phyloP scores from a whole-genome alignment of 768 basidiomycete species.

The Ephemerocybe angulata region DNA sequence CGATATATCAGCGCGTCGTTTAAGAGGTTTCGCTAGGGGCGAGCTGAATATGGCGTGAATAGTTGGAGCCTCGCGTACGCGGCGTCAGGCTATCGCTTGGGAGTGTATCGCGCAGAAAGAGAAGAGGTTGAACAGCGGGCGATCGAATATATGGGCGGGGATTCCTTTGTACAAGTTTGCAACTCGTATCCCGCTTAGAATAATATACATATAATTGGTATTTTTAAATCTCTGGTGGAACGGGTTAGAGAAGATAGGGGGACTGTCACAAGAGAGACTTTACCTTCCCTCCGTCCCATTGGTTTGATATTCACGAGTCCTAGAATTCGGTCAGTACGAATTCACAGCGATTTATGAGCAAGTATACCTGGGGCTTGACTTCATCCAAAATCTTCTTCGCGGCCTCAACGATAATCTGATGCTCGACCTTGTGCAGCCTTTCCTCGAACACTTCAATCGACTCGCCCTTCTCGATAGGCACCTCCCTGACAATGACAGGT shows the following conservation, averaged over 20 bases:
- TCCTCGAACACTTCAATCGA: constrained; percentile 66
- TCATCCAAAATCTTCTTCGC: constrained; percentile 67
- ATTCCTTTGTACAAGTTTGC: constrained; percentile 6
- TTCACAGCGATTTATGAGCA: too few relatives aligned
- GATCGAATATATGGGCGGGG: not conserved
- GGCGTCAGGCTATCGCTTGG: too few relatives aligned
- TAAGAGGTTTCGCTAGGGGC: not conserved
- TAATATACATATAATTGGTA: constrained; percentile 2
- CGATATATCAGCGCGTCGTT: not conserved
- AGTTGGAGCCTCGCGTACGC: not conserved
- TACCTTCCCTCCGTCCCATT: not conserved
- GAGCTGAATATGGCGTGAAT: not conserved
- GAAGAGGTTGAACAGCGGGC: not conserved
- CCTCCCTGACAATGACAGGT: constrained; percentile 77
- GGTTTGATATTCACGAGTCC: too few relatives aligned
- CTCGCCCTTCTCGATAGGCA: constrained; percentile 72
- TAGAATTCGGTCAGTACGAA: too few relatives aligned
- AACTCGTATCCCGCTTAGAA: not conserved
- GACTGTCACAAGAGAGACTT: not conserved
- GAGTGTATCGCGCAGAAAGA: not conserved
- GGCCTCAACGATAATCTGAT: constrained; percentile 87
- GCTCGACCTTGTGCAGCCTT: constrained; percentile 80
- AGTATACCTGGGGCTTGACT: constrained; percentile 28
- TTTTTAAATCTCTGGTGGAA: not conserved
- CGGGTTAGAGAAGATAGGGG: not conserved